phyloP scores from a whole-genome alignment of 352 stramenopile species.

The Saprolegnia parasitica region DNA sequence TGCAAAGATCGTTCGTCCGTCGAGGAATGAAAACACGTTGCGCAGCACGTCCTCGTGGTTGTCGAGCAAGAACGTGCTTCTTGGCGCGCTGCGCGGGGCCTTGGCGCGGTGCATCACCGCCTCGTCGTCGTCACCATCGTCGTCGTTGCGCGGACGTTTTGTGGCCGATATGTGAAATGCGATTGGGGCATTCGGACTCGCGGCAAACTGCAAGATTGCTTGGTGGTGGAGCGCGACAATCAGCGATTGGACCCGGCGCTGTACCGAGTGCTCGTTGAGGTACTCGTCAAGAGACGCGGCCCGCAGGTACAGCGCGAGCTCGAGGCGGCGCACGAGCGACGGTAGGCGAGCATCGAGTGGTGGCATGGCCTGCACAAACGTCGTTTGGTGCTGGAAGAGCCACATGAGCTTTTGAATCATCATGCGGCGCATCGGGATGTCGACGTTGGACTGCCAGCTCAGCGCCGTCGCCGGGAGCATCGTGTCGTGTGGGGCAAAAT shows the following conservation, averaged over 20 bases:
- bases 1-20: slow-evolving; percentile 27
- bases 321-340: slow-evolving; percentile 62
- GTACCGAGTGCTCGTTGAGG: slow-evolving; percentile 51
- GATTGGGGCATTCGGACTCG: not conserved
- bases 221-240: slow-evolving; percentile 53
- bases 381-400: slow-evolving; percentile 17
- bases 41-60: slow-evolving; percentile 44
- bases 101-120: slow-evolving; percentile 25
- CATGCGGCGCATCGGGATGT: slow-evolving; percentile 20
- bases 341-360: slow-evolving; percentile 30
- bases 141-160: slow-evolving; percentile 31
- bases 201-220: slow-evolving; percentile 23
- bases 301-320: slow-evolving; percentile 72
- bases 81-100: not conserved
- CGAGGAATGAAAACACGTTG: slow-evolving; percentile 32
- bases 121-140: not conserved
- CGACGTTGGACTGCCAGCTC: slow-evolving; percentile 18
- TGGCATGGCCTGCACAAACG: slow-evolving; percentile 9
- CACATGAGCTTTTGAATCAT: slow-evolving; percentile 27
- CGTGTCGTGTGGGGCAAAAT: not conserved
- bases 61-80: slow-evolving; percentile 35
- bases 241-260: slow-evolving; percentile 65
- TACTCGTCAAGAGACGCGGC: slow-evolving; percentile 64
- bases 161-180: not conserved
- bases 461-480: not conserved